Percentiles rank a stretch among this genome's conserved stretches.
These are phyloP conservation scores for Solanum pimpinellifolium DNA, from an alignment of 257 asterid genomes.

Conservation along the genomic window DNA sequence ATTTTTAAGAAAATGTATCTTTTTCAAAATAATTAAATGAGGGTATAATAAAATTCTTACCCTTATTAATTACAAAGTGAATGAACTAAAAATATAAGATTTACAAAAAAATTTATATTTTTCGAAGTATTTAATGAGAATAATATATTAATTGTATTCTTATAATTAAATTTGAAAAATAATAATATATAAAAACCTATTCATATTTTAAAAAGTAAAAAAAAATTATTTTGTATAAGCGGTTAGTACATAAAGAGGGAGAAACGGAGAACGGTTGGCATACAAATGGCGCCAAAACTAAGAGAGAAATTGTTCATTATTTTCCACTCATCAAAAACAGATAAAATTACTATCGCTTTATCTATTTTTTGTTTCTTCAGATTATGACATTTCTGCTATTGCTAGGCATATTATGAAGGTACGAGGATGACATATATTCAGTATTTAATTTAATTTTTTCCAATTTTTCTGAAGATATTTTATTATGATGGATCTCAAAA, in stretches of 20 bases:
- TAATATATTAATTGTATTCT: no score
- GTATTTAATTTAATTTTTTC: background rate
- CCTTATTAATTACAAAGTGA: no score
- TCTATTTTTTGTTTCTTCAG: background rate
- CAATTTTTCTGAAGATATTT: background rate
- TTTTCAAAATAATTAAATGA: no score
- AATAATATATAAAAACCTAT: no score
- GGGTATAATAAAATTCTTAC: no score
- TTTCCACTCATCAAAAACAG: background rate
- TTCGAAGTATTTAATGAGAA: background rate
- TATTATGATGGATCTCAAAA: background rate
- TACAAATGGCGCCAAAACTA: slow-evolving; percentile 10
- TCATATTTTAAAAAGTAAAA: no score
- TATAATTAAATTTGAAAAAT: no score
- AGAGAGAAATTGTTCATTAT: background rate
- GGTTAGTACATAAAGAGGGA: background rate
- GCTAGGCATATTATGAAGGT: background rate
- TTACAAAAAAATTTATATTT: no score
- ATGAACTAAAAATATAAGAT: no score
- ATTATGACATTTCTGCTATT: background rate
- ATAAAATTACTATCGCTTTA: background rate
- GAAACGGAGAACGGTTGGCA: slow-evolving; percentile 9
- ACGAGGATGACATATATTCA: background rate
- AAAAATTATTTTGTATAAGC: background rate
- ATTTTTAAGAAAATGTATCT: no score